A percentile compares a stretch with the other conserved stretches of the same genome.
phyloP scores from a whole-genome alignment of 371 early-diverging fungal species.

The Phascolomyces articulosus region DNA sequence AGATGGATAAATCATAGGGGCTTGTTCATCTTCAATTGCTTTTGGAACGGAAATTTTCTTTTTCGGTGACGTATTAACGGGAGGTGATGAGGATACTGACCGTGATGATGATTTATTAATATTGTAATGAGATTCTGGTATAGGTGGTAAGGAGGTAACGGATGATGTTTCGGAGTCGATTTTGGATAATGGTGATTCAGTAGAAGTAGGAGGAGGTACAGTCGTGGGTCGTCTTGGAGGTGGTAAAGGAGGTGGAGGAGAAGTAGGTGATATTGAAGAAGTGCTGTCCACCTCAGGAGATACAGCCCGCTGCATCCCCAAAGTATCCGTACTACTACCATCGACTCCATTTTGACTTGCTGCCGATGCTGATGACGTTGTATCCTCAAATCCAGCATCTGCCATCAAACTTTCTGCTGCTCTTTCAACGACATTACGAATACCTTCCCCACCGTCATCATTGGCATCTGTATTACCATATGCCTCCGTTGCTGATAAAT shows the following conservation, averaged over 20 bases:
- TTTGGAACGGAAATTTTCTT: slow-evolving; percentile 11
- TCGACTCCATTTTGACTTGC: not conserved
- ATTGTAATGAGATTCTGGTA: not conserved
- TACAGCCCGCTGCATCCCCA: not conserved
- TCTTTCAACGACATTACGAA: slow-evolving; percentile 26
- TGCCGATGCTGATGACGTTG: not conserved
- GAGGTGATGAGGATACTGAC: not conserved
- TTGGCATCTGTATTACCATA: not conserved
- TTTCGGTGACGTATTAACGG: not conserved
- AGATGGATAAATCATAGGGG: slow-evolving; percentile 33
- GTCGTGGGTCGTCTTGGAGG: not conserved
- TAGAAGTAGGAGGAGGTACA: not conserved
- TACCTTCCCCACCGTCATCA: slow-evolving; percentile 13
- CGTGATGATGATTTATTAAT: not conserved
- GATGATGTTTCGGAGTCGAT: not conserved
- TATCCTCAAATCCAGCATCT: slow-evolving; percentile 1
- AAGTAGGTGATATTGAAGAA: not conserved
- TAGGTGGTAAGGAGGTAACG: slow-evolving; percentile 10
- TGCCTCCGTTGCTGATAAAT: slow-evolving; percentile 24
- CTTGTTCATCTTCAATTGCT: not conserved
- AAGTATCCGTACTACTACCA: not conserved
- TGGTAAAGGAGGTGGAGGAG: not conserved
- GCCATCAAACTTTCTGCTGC: slow-evolving; percentile 37
- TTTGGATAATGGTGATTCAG: not conserved
- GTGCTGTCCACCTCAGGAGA: not conserved